Conservation (phyloP, 2,329 filamentous ascomycete species). For the Pseudogymnoascus sp. region DNA sequence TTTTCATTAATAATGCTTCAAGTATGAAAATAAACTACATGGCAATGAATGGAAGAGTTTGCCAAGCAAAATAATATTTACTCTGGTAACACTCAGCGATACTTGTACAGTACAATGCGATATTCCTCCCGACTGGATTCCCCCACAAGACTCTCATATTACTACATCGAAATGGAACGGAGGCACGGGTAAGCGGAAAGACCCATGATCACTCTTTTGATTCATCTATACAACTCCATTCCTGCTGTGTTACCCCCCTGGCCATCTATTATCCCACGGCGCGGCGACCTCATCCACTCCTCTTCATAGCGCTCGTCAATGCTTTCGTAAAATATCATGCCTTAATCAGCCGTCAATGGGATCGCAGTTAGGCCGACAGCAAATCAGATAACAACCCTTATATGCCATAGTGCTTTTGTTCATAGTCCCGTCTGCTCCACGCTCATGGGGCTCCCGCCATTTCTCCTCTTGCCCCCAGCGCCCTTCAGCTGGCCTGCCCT, state of each 20-base stretch:
- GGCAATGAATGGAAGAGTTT: not conserved
- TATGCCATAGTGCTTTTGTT: slow-evolving; percentile 5
- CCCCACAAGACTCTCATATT: not conserved
- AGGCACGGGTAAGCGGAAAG: not conserved
- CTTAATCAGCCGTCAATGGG: slow-evolving; percentile 1
- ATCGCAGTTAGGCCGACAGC: not conserved
- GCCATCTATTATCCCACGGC: slow-evolving; percentile 8
- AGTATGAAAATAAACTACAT: not conserved
- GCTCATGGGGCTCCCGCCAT: slow-evolving; percentile 28
- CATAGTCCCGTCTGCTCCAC: slow-evolving; percentile 18
- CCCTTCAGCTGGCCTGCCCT: slow-evolving; percentile 11
- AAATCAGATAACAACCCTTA: slow-evolving; percentile 6
- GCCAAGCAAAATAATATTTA: not conserved
- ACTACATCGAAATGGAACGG: not conserved
- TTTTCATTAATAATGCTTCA: not conserved
- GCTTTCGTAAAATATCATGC: slow-evolving; percentile 9
- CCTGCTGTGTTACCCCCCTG: not conserved
- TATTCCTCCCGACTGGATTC: not conserved
- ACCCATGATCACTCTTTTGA: slow-evolving; percentile 7
- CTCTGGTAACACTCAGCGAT: not conserved
- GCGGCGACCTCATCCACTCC: slow-evolving; percentile 1
- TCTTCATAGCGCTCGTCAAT: slow-evolving; percentile 6
- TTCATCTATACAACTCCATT: slow-evolving; percentile 8
- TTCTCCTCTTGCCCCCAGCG: slow-evolving; percentile 11
- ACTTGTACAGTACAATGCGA: not conserved